These are phyloP conservation scores for Verruconis gallopava DNA, from an alignment of 2,329 filamentous ascomycete genomes.

Conservation along the genomic window DNA sequence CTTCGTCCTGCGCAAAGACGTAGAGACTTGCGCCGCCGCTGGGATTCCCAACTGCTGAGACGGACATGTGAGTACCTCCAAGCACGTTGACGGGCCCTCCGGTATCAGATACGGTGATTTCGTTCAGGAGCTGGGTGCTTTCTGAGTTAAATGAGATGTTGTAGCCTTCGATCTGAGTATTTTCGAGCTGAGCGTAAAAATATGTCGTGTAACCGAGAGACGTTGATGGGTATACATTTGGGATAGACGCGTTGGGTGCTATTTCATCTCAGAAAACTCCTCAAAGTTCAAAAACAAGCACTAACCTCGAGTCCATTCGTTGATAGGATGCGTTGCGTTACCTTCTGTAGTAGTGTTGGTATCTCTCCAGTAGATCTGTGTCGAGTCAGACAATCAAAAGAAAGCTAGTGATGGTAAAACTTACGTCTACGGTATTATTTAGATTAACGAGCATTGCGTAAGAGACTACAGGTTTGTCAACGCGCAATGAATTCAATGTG, in stretches of 20 bases:
- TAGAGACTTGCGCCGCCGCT: neutral
- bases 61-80: neutral
- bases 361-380: conserved; percentile 7
- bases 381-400: neutral
- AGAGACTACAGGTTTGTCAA: neutral
- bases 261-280: neutral
- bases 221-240: neutral
- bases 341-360: neutral
- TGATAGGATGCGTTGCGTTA: conserved; percentile 2
- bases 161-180: conserved; percentile 2
- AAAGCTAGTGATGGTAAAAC: neutral
- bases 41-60: neutral
- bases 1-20: conserved; percentile 1
- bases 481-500: no score
- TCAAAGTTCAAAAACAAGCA: neutral
- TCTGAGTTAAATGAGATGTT: conserved; percentile 5
- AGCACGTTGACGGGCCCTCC: neutral
- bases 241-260: neutral
- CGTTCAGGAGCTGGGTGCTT: neutral
- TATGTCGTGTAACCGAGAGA: conserved; percentile 3
- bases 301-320: conserved; percentile 2
- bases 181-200: conserved; percentile 2
- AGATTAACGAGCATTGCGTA: conserved; percentile 6
- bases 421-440: neutral
- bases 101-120: neutral